These are phyloP conservation scores for Fraxinus dipetala DNA, from an alignment of 305 asterid species.

Conservation along the genomic window DNA sequence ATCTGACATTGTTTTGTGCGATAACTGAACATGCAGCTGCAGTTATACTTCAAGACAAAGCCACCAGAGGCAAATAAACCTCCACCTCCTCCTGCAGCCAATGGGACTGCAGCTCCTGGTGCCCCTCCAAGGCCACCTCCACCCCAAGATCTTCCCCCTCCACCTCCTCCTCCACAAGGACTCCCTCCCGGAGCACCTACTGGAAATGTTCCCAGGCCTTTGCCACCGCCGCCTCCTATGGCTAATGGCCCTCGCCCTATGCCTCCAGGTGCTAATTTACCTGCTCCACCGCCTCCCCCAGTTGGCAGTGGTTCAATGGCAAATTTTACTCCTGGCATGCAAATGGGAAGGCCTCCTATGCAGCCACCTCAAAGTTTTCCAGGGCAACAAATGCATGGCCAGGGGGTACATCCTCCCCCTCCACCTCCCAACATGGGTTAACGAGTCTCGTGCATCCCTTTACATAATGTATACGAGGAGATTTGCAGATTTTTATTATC, in stretches of 20 bases:
- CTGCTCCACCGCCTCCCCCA: slow-evolving; percentile 92
- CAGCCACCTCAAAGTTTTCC: slow-evolving; percentile 73
- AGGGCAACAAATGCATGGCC: slow-evolving; percentile 68
- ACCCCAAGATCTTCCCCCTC: slow-evolving; percentile 68
- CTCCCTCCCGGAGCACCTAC: slow-evolving; percentile 48
- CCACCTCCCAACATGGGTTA: slow-evolving; percentile 78
- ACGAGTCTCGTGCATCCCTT: slow-evolving; percentile 12
- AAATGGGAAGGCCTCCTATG: slow-evolving; percentile 83
- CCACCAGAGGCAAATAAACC: slow-evolving; percentile 78
- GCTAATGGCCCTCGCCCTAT: slow-evolving; percentile 84
- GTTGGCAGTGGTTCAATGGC: slow-evolving; percentile 71
- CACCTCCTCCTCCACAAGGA: slow-evolving; percentile 74
- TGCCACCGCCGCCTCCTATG: slow-evolving; percentile 63
- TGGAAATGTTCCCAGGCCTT: slow-evolving; percentile 51
- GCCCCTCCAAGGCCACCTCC: slow-evolving; percentile 69
- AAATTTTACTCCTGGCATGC: slow-evolving; percentile 75
- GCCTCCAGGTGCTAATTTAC: slow-evolving; percentile 90
- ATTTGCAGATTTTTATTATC: neutral
- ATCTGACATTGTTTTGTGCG: slow-evolving; percentile 17
- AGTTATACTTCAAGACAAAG: slow-evolving; percentile 85
- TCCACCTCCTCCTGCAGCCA: slow-evolving; percentile 52
- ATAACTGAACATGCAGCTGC: slow-evolving; percentile 53
- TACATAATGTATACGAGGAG: neutral
- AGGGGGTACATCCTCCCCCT: slow-evolving; percentile 60
- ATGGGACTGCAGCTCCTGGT: slow-evolving; percentile 65